Conservation (phyloP, 2,329 filamentous ascomycete species). For the Sodiomyces alkalinus region DNA sequence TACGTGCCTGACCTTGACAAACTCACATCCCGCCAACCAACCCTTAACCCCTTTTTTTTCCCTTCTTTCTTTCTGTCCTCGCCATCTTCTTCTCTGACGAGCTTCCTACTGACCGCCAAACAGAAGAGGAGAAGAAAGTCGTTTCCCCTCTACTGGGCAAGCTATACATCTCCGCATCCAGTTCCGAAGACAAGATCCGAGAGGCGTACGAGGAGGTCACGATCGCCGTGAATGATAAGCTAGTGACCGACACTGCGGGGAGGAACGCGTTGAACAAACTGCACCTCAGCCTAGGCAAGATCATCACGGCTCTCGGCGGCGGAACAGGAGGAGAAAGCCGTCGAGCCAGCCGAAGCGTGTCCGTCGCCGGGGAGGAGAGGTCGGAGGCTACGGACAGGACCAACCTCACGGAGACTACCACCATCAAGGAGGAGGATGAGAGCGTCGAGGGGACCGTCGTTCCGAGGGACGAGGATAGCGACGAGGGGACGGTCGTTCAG, state of each 20-base stretch:
- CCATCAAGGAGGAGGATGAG: constrained; percentile 33
- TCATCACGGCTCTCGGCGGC: constrained; percentile 44
- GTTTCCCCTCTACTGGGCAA: constrained; percentile 68
- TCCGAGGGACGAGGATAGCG: constrained; percentile 13
- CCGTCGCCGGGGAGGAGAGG: constrained; percentile 18
- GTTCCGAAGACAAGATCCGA: constrained; percentile 41
- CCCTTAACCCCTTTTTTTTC: no score
- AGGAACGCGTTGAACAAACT: constrained; percentile 54
- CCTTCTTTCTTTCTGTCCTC: background rate
- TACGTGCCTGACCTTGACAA: no score
- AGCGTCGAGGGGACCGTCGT: constrained; percentile 18
- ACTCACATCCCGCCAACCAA: background rate
- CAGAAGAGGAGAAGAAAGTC: constrained; percentile 76
- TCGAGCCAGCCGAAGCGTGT: constrained; percentile 28
- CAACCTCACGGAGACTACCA: constrained; percentile 22
- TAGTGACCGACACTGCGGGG: constrained; percentile 43
- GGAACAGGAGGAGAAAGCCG: constrained; percentile 20
- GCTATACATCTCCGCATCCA: constrained; percentile 58
- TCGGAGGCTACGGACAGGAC: constrained; percentile 21
- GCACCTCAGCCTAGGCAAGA: constrained; percentile 51
- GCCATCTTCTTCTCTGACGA: background rate
- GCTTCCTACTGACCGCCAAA: constrained; percentile 14
- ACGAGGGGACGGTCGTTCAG: constrained; percentile 11
- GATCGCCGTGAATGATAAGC: constrained; percentile 46
- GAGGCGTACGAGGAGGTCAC: constrained; percentile 42